phyloP scores from a whole-genome alignment of 1,139 yeast genomes.

The Diutina sp. region DNA sequence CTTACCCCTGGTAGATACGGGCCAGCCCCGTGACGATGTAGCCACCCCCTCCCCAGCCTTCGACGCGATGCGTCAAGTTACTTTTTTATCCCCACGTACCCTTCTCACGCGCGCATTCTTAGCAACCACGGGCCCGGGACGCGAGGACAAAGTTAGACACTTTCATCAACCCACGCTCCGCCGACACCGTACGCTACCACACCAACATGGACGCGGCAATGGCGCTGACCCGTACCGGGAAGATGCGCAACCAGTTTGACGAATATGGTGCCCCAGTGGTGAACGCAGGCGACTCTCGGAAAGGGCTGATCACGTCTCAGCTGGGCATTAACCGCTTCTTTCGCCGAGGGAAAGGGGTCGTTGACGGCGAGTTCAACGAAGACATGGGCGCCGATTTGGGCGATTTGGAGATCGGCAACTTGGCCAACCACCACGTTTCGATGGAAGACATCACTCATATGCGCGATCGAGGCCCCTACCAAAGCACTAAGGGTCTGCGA shows the following conservation, averaged over 20 bases:
- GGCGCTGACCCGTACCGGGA: constrained; percentile 12
- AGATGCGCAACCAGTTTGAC: constrained; percentile 8
- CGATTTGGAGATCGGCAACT: constrained; percentile 24
- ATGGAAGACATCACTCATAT: constrained; percentile 53
- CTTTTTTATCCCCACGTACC: neutral
- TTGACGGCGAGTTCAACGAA: constrained; percentile 30
- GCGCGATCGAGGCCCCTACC: constrained; percentile 53
- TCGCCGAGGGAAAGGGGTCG: constrained; percentile 20
- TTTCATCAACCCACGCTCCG: constrained; percentile 5
- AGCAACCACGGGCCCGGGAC: neutral
- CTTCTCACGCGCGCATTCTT: neutral
- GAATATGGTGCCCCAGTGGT: constrained; percentile 5
- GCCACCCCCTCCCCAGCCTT: neutral
- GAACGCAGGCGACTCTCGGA: constrained; percentile 13
- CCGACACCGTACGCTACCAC: constrained; percentile 1
- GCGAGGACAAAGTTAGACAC: neutral
- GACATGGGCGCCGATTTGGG: constrained; percentile 39
- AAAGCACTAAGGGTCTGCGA: constrained; percentile 20
- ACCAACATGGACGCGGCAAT: constrained; percentile 2
- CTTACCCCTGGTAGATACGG: too few species aligned
- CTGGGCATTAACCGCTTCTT: constrained; percentile 27
- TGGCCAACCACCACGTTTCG: constrained; percentile 31
- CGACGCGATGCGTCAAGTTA: neutral
- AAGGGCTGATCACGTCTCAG: constrained; percentile 33
- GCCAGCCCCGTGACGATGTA: too few species aligned